Conservation (phyloP, 169 alveolate species). For the Plasmodium chabaudi region DNA sequence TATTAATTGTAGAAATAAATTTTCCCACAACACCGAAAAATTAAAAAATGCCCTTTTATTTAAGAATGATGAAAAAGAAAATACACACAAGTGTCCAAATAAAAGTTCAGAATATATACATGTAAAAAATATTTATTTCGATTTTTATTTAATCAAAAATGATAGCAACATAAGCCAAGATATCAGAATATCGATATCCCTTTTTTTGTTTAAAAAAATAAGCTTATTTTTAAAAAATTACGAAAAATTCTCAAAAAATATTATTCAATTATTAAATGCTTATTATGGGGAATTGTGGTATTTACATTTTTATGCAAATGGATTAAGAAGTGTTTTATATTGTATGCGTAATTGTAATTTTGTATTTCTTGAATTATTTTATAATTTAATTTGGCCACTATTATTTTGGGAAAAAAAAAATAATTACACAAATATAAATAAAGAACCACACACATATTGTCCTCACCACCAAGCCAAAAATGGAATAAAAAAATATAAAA, state of each 20-base stretch:
- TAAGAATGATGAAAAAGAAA: too few relatives aligned
- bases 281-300: conserved; percentile 46
- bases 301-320: conserved; percentile 51
- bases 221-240: conserved; percentile 16
- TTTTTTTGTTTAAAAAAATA: conserved; percentile 30
- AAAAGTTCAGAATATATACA: not conserved
- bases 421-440: not conserved
- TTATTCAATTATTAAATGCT: conserved; percentile 22
- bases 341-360: conserved; percentile 43
- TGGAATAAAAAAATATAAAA: not conserved
- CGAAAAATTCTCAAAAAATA: conserved; percentile 11
- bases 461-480: not conserved
- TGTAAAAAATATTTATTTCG: conserved; percentile 43
- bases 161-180: not conserved
- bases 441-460: not conserved
- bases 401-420: conserved; percentile 1
- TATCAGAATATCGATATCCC: not conserved
- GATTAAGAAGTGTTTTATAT: conserved; percentile 29
- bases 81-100: too few relatives aligned
- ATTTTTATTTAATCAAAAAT: conserved; percentile 20
- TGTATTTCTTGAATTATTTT: conserved; percentile 38
- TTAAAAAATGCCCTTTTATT: too few relatives aligned
- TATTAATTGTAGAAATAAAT: too few relatives aligned
- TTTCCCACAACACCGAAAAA: too few relatives aligned
- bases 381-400: conserved; percentile 39